Evolutionary conservation across 73 alveolate genomes (phyloP).

Genomic region (Tetrahymena malaccensis): DNA sequence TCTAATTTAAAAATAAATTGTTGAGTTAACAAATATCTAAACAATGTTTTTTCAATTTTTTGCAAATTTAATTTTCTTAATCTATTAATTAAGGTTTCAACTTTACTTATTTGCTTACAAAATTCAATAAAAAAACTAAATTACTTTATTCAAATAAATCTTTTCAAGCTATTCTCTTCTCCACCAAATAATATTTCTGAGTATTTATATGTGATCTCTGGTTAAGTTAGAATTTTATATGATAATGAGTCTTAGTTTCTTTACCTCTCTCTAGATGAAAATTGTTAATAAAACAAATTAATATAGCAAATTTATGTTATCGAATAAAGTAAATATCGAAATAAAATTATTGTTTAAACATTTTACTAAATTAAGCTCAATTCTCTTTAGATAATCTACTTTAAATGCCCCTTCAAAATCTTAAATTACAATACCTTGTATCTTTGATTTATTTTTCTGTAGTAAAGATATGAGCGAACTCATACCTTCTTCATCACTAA

Average conservation of each 20-base stretch:
- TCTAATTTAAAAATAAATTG: background rate
- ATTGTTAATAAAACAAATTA: background rate
- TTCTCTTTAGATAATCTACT: background rate
- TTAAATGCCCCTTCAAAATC: background rate
- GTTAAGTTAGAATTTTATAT: background rate
- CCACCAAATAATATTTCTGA: background rate
- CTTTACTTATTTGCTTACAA: background rate
- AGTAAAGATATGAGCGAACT: background rate
- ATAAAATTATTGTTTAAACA: background rate
- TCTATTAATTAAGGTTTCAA: too few species aligned
- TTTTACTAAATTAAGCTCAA: background rate
- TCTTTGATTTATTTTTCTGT: background rate
- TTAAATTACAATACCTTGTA: background rate
- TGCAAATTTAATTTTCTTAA: too few species aligned
- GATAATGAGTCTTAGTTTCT: background rate
- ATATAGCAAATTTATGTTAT: background rate
- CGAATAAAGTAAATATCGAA: background rate
- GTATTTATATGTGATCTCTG: background rate
- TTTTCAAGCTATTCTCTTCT: background rate
- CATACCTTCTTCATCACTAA: background rate
- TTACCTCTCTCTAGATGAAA: background rate
- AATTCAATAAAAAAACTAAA: too few species aligned
- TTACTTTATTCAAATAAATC: background rate
- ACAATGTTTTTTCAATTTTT: background rate
- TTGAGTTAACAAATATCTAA: too few species aligned